A percentile compares a stretch with the other conserved stretches of the same genome.
phyloP scores from a whole-genome alignment of 805 yeast species.

The Yamadazyma insecticola region DNA sequence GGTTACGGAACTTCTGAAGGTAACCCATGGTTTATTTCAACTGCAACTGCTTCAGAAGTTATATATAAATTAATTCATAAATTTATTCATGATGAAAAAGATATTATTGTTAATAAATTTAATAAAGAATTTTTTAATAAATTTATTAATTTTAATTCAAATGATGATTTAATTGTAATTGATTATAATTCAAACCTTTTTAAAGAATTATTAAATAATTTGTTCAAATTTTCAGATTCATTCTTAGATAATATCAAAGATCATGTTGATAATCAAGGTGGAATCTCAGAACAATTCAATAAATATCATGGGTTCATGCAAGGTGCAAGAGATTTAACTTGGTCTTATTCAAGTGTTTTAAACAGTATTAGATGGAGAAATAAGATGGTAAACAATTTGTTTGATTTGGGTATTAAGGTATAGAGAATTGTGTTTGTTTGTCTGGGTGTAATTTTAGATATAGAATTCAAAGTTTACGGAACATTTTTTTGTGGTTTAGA shows the following conservation, averaged over 20 bases:
- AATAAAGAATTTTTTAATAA: conserved; percentile 26
- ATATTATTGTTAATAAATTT: conserved; percentile 37
- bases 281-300: conserved; percentile 87
- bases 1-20: conserved; percentile 72
- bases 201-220: conserved; percentile 37
- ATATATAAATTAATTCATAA: conserved; percentile 52
- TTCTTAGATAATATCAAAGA: conserved; percentile 55
- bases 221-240: conserved; percentile 61
- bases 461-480: no score
- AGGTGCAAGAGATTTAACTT: conserved; percentile 84
- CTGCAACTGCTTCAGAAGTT: conserved; percentile 64
- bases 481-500: neutral
- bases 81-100: conserved; percentile 32
- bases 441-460: neutral
- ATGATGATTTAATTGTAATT: conserved; percentile 18
- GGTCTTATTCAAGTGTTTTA: conserved; percentile 85
- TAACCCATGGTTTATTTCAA: conserved; percentile 89
- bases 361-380: conserved; percentile 63
- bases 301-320: conserved; percentile 75
- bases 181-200: conserved; percentile 41
- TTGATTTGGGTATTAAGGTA: no score
- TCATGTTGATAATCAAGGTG: conserved; percentile 62
- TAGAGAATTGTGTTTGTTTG: no score
- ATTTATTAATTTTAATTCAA: conserved; percentile 23
- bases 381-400: no score